phyloP scores from a whole-genome alignment of 106 monocot species.

The Dactylorhiza incarnata region DNA sequence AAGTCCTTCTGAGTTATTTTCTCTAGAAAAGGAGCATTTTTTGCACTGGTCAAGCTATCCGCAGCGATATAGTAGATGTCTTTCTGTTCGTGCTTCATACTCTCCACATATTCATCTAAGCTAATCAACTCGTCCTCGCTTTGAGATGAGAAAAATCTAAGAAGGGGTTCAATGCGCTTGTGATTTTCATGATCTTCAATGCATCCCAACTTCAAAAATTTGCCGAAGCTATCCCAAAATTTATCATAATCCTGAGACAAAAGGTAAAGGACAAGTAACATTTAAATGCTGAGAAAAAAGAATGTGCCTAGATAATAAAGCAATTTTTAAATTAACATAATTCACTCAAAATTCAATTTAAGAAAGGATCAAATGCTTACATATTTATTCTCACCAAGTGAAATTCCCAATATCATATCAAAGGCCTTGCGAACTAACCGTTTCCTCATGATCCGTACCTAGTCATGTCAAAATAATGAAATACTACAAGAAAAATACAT shows the following conservation, averaged over 20 bases:
- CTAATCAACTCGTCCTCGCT: slow-evolving; percentile 71
- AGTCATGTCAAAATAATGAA: slow-evolving; percentile 4
- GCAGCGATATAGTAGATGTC: slow-evolving; percentile 82
- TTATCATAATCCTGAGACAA: too few species aligned
- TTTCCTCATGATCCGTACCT: slow-evolving; percentile 97
- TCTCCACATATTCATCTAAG: slow-evolving; percentile 88
- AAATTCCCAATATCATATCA: slow-evolving; percentile 95
- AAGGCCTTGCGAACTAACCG: slow-evolving; percentile 85
- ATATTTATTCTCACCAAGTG: slow-evolving; percentile 82
- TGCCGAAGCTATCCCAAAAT: too few species aligned
- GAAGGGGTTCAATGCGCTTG: too few species aligned
- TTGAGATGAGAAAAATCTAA: slow-evolving; percentile 85
- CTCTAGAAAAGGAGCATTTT: slow-evolving; percentile 81
- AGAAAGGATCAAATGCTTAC: slow-evolving; percentile 26
- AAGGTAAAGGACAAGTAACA: slow-evolving; percentile 10
- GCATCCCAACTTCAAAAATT: too few species aligned
- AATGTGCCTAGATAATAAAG: not conserved
- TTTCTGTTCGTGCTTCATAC: slow-evolving; percentile 92
- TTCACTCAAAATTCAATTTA: not conserved
- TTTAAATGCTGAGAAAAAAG: not conserved
- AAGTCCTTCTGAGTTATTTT: slow-evolving; percentile 64
- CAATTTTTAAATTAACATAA: not conserved
- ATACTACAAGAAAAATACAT: not conserved
- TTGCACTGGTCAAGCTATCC: slow-evolving; percentile 78
- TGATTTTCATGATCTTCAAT: too few species aligned